Conservation (phyloP, 495 filamentous ascomycete genomes). For the Aspergillus bridgeri region DNA sequence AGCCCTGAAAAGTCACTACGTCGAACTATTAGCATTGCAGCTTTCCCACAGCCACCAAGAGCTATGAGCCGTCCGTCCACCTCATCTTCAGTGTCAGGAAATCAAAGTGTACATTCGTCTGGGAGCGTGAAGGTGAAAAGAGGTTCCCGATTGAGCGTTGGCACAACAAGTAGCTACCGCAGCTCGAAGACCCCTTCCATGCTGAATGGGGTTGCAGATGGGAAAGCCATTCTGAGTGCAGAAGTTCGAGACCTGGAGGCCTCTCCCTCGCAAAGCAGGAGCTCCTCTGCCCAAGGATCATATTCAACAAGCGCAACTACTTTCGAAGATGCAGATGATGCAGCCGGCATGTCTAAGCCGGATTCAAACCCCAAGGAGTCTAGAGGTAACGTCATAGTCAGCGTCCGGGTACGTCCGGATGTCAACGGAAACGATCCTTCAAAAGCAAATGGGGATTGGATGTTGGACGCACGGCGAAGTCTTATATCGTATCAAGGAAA, state of each 20-base stretch:
- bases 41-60: constrained; percentile 87
- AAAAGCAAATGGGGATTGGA: constrained; percentile 78
- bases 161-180: constrained; percentile 44
- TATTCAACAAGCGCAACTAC: constrained; percentile 88
- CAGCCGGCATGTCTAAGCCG: constrained; percentile 32
- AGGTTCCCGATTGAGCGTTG: constrained; percentile 38
- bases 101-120: constrained; percentile 24
- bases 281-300: constrained; percentile 84
- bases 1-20: constrained; percentile 65
- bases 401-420: constrained; percentile 89
- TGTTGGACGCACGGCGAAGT: constrained; percentile 80
- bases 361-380: constrained; percentile 52
- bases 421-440: constrained; percentile 55
- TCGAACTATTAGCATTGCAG: constrained; percentile 84
- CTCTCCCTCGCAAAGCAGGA: constrained; percentile 82
- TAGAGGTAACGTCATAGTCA: constrained; percentile 95
- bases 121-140: constrained; percentile 31
- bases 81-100: constrained; percentile 35
- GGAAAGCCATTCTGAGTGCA: constrained; percentile 60
- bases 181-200: constrained; percentile 64
- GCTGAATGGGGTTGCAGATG: constrained; percentile 74
- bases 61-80: constrained; percentile 47
- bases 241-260: constrained; percentile 65
- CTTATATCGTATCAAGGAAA: constrained; percentile 79
- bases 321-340: constrained; percentile 62